Percentiles rank a stretch among this genome's conserved stretches.
Conservation (phyloP, 2,329 filamentous ascomycete genomes). For the Balansia obtecta region DNA sequence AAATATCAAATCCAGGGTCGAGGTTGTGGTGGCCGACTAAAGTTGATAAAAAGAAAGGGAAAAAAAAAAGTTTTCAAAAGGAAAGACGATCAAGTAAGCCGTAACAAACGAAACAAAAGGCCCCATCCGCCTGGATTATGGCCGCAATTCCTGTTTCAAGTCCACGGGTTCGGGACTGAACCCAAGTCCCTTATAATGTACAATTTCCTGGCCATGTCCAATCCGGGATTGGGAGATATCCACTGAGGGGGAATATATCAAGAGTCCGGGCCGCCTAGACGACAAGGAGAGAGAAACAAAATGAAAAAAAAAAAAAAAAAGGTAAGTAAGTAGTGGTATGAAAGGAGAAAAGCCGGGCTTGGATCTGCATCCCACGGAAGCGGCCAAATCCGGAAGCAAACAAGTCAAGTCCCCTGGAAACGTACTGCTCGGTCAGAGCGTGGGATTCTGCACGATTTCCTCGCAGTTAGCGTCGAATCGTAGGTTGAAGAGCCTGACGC, state of each 20-base stretch:
- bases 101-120: background rate
- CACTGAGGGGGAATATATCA: background rate
- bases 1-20: slow-evolving; percentile 12
- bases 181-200: slow-evolving; percentile 5
- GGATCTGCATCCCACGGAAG: background rate
- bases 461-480: slow-evolving; percentile 95
- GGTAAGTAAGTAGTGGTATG: background rate
- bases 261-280: background rate
- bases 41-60: background rate
- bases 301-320: too few species aligned
- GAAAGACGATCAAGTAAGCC: background rate
- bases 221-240: slow-evolving; percentile 4
- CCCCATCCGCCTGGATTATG: background rate
- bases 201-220: slow-evolving; percentile 6
- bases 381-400: background rate
- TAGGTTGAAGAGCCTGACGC: slow-evolving; percentile 77
- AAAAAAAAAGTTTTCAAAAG: background rate
- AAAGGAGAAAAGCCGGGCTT: background rate
- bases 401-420: background rate
- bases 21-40: slow-evolving; percentile 6
- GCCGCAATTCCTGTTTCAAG: slow-evolving; percentile 2
- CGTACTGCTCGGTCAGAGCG: slow-evolving; percentile 27
- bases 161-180: slow-evolving; percentile 10
- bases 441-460: slow-evolving; percentile 60
- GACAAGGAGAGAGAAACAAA: background rate